Evolutionary conservation across 2,329 filamentous ascomycete species (phyloP), one percentile per base, ranked within the genome.

Genomic region (Colletotrichum australisinense): DNA sequence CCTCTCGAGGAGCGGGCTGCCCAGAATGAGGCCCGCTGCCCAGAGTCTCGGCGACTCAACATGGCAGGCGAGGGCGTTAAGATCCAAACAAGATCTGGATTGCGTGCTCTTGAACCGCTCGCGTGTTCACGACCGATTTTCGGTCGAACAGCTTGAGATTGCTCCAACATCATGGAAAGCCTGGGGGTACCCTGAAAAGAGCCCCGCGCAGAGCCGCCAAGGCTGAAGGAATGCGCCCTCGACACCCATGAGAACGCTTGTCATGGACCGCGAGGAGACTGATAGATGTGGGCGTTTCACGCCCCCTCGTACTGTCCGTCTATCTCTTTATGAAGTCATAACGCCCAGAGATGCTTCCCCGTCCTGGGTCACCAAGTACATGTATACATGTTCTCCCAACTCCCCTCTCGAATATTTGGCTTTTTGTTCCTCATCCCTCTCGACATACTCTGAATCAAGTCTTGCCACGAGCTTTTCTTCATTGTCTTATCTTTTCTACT

Each of bases 241-340:
- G 42, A 38, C 28, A 58, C 46, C 19, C 60, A 55, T 53, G 35
- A 42, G 22, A n/a, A 19, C 24, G 16, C 49, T 56, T 56, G 62
- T 38, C 49, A 30, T 14, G 30, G 58, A n/a, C 62, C 28, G 32
- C 22, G 46, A 22, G 30, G n/a, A 55, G 38, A 32, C 16, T 49
- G 42, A 49, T 9, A 42, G 26, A 69, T 53, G 66, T 63, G 53
- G 59, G 66, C 58, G 66, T 16, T 16, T 46, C 22, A 32, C 14
- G 14, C 30, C 62, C 58, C 19, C 42, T 49, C 14, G 53, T 59
- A 35, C 38, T 74, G 30, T 62, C 63, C 22, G 67, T 32, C 58
- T 64, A 55, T 74, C 55, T 30, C 38, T 42, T 28, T 65, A 75
- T 75, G 74, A 75, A 75, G 72, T 74, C 74, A 75, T 74, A 74